Evolutionary conservation across 73 alveolate genomes (phyloP).

Genomic region (Symbiodinium natans): DNA sequence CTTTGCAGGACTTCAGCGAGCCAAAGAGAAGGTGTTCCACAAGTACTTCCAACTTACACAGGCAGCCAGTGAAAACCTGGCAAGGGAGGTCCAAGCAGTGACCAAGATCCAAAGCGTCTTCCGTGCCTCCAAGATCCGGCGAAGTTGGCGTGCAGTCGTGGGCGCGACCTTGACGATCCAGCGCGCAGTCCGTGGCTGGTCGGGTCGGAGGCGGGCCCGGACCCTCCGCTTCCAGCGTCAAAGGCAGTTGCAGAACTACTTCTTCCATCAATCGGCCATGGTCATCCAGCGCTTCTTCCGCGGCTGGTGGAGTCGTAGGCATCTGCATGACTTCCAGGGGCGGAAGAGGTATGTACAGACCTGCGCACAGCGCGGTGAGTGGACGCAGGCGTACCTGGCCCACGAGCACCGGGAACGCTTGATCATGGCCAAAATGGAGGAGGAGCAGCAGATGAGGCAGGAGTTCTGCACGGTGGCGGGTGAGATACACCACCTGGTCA

Average conservation of each 20-base stretch:
- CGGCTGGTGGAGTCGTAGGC: conserved; percentile 85
- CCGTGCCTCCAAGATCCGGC: conserved; percentile 74
- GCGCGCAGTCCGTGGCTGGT: conserved; percentile 92
- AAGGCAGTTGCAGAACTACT: conserved; percentile 39
- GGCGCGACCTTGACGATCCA: conserved; percentile 62
- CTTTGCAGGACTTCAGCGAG: background rate
- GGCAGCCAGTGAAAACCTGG: conserved; percentile 73
- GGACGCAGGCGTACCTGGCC: conserved; percentile 51
- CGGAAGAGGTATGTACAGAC: conserved; percentile 74
- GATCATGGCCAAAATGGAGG: conserved; percentile 75
- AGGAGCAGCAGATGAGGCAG: conserved; percentile 64
- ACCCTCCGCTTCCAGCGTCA: conserved; percentile 46
- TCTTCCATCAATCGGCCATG: conserved; percentile 62
- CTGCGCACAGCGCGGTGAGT: conserved; percentile 59
- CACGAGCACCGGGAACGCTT: conserved; percentile 74
- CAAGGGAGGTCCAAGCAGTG: conserved; percentile 68
- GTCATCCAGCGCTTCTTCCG: conserved; percentile 71
- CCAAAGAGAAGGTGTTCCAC: conserved; percentile 29
- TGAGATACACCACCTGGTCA: conserved; percentile 70
- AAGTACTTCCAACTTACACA: conserved; percentile 29
- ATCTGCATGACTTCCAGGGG: conserved; percentile 55
- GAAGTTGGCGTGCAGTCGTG: conserved; percentile 84
- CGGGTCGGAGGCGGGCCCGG: conserved; percentile 34
- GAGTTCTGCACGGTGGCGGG: conserved; percentile 76
- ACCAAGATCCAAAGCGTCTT: conserved; percentile 82